Evolutionary conservation across 2,329 filamentous ascomycete genomes (phyloP).

Genomic region (Ascosphaera aggregata): DNA sequence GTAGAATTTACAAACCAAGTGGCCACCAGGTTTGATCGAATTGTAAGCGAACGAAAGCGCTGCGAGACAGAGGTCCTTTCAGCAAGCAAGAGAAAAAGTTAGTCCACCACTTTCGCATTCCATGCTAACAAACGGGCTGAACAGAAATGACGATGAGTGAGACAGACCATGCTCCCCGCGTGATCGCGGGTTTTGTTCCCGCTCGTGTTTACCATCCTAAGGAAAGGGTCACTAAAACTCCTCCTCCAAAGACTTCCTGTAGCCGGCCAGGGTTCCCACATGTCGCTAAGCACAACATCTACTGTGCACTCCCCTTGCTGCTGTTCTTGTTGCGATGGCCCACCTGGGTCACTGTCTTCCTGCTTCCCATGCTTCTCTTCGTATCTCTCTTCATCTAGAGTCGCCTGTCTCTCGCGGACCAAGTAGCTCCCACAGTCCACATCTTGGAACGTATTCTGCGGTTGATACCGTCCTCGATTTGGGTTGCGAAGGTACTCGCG

Average conservation of each 20-base stretch:
- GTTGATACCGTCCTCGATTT: slow-evolving; percentile 29
- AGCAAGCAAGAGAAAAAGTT: neutral
- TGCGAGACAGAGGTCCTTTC: slow-evolving; percentile 72
- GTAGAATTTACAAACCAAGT: slow-evolving; percentile 97
- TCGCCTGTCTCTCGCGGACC: neutral
- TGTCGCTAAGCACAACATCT: slow-evolving; percentile 92
- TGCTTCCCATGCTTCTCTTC: too few relatives aligned
- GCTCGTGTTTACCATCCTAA: slow-evolving; percentile 99
- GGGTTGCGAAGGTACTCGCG: slow-evolving; percentile 50
- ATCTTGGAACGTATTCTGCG: slow-evolving; percentile 4
- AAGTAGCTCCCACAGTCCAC: neutral
- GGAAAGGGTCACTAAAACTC: slow-evolving; percentile 86
- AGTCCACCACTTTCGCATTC: neutral
- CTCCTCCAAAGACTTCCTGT: slow-evolving; percentile 56
- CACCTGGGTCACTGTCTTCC: too few relatives aligned
- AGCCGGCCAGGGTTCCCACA: slow-evolving; percentile 92
- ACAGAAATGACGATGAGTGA: too few relatives aligned
- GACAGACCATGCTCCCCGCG: slow-evolving; percentile 76
- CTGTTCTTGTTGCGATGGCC: too few relatives aligned
- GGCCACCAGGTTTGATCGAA: slow-evolving; percentile 56
- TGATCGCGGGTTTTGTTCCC: slow-evolving; percentile 74
- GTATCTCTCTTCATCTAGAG: slow-evolving; percentile 10
- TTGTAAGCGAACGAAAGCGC: slow-evolving; percentile 71
- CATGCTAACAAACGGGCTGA: too few relatives aligned
- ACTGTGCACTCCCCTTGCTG: slow-evolving; percentile 37